Evolutionary conservation across 2,329 filamentous ascomycete genomes (phyloP).

Genomic region (Diaporthe sp.): DNA sequence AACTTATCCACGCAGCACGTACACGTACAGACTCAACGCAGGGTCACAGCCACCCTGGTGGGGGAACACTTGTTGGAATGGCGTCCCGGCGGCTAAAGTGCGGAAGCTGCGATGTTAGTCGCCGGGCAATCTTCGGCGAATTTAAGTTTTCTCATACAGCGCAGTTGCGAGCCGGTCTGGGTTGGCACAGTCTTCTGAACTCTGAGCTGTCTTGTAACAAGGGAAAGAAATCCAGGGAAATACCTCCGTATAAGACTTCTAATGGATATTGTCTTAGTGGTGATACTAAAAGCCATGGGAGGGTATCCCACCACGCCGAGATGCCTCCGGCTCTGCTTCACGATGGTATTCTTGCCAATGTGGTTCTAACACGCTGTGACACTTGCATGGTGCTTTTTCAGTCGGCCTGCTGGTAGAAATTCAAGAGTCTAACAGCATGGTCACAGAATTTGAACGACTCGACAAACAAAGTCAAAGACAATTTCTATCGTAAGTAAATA

Average conservation of each 20-base stretch:
- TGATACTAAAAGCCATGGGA: neutral
- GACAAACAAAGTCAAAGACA: too few relatives aligned
- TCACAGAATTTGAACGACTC: neutral
- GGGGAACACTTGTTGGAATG: conserved; percentile 12
- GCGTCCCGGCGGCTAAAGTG: neutral
- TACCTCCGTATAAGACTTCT: too few relatives aligned
- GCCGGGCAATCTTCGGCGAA: conserved; percentile 4
- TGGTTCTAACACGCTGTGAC: too few relatives aligned
- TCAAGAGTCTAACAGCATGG: neutral
- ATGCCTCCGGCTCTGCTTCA: neutral
- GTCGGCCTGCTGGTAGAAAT: too few relatives aligned
- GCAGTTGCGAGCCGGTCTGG: neutral
- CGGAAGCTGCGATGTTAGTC: neutral
- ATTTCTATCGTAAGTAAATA: neutral
- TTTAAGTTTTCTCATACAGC: neutral
- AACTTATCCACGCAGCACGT: neutral
- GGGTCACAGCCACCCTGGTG: conserved; percentile 13
- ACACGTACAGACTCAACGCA: neutral
- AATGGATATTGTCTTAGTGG: too few relatives aligned
- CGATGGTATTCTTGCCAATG: too few relatives aligned
- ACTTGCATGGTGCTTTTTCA: neutral
- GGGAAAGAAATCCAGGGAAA: neutral
- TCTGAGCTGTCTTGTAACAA: neutral
- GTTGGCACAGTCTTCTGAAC: neutral
- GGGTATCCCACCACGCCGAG: neutral